Base-by-base conservation (phyloP, 2,329 filamentous ascomycete genomes). In the Bipolaris oryzae region DNA sequence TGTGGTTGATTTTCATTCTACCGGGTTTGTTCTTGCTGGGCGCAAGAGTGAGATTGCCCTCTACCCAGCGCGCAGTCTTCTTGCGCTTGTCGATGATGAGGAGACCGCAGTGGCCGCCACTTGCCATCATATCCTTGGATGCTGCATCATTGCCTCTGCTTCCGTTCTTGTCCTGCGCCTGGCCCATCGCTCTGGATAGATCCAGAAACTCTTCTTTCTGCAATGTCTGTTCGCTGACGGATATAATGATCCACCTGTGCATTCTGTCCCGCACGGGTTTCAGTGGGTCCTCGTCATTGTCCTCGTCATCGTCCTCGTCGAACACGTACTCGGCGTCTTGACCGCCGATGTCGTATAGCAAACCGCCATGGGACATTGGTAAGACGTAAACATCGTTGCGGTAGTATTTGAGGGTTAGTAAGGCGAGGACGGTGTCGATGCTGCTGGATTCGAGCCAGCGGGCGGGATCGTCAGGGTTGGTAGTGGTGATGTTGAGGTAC, bases 11-110 rank as follows among this genome's bases (percentile, higher is more conserved):
- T 28, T n/a, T 18, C 23, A 7, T 28, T 45, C 7, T 45, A 16
- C 15, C 20, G 1, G 2, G 1, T 3, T 38, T 9, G 0, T n/a
- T 18, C 5, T 52, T 20, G 43, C 42, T 25, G 9, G 25, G n/a
- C 6, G 3, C 7, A 9, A 52, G 33, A 6, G 4, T 13, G 1
- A 52, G 3, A 10, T 23, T 18, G 33, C 50, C 39, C 13, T 52
- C 41, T 20, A 52, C 7, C 50, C 50, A 52, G 25, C 41, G 15
- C 10, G 50, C 50, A 25, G 33, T 16, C 3, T 37, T 34, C 25
- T 6, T 35, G 7, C 38, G 9, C 13, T 52, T 52, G 41, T 52
- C 50, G n/a, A 52, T 44, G 10, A 52, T 37, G n/a, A 52, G 33
- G 31, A 45, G 20, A 21, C 41, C 50, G 41, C 50, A 52, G 20